Base-by-base conservation (phyloP, 352 stramenopile genomes). In the Aphanomyces astaci region DNA sequence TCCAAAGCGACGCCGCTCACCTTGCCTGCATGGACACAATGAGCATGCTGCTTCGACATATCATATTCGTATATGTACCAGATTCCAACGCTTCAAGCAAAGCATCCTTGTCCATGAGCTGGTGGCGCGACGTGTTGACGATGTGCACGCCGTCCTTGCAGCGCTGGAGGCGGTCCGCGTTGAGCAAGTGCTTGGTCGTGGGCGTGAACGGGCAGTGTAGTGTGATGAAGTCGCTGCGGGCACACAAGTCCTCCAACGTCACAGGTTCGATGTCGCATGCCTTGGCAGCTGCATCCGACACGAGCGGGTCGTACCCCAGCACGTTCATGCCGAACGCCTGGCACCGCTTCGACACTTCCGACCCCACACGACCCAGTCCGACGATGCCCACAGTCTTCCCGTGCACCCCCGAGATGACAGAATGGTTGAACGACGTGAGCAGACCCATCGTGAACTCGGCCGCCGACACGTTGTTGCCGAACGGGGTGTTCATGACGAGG, bases 121-220 rank as follows among this genome's bases (percentile, higher is more conserved):
- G 95, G 3, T 90, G 90, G 64, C 95, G 89, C 55, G 93, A 93
- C 70, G 96, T 94, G 73, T 98, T 99, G 36, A 99, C 71, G 33
- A 99, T 76, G 53, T 92, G 86, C 4, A 97, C 93, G 33, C 92
- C 90, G 19, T 94, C 82, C 75, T 97, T 98, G 79, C 96, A 98
- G 13, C 87, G 75, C 27, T 73, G 78, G 4, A 98, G 78, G 24
- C 82, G 80, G 39, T 87, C 75, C 4, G 70, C 76, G 72, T 87
- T 94, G 49, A 98, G 87, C 60, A 98, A 86, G 66, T 98, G 78
- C 64, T 89, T 87, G 36, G 96, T 95, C 57, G 95, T 92, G 63
- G 96, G 90, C 74, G 97, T 98, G 66, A 98, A 94, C 19, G 96
- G 96, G 63, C 98, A 94, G 75, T 99, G 97, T 24, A 99, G 82